Conservation (phyloP, 352 stramenopile species). For the Pythium oligandrum region DNA sequence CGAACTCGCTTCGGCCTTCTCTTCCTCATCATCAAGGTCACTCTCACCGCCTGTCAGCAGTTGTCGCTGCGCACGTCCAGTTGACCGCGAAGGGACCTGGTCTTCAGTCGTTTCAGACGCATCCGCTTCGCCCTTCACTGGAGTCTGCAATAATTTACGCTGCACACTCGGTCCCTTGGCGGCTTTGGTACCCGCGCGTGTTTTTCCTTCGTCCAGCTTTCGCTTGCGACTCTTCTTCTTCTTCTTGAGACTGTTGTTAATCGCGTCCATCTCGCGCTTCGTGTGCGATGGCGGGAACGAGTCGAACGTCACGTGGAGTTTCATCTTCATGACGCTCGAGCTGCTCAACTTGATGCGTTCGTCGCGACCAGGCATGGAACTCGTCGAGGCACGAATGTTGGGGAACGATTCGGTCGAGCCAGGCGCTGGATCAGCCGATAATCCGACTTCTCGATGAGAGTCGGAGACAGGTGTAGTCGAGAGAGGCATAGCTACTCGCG, state of each 20-base stretch:
- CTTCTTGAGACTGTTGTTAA: constrained; percentile 79
- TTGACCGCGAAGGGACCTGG: too few relatives aligned
- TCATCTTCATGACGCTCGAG: constrained; percentile 73
- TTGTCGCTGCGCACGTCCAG: too few relatives aligned
- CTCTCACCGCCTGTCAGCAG: not conserved
- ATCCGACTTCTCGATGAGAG: too few relatives aligned
- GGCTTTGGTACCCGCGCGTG: constrained; percentile 3
- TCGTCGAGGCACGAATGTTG: constrained; percentile 78
- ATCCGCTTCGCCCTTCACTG: constrained; percentile 29
- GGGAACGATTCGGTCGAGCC: constrained; percentile 57
- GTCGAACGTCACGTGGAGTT: constrained; percentile 61
- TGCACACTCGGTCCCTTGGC: constrained; percentile 37
- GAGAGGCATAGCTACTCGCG: too few relatives aligned
- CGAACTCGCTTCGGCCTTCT: too few relatives aligned
- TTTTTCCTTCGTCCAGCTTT: constrained; percentile 42
- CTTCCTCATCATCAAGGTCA: not conserved
- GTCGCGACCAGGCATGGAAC: constrained; percentile 51
- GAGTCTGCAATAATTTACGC: constrained; percentile 70
- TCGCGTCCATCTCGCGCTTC: constrained; percentile 68
- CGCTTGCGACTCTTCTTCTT: constrained; percentile 54
- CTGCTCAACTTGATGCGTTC: constrained; percentile 58
- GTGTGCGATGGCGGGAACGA: constrained; percentile 33
- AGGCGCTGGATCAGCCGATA: too few relatives aligned
- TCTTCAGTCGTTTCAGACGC: too few relatives aligned
- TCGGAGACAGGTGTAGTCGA: too few relatives aligned